phyloP scores from a whole-genome alignment of 169 alveolate genomes.

The Miamiensis avidus region DNA sequence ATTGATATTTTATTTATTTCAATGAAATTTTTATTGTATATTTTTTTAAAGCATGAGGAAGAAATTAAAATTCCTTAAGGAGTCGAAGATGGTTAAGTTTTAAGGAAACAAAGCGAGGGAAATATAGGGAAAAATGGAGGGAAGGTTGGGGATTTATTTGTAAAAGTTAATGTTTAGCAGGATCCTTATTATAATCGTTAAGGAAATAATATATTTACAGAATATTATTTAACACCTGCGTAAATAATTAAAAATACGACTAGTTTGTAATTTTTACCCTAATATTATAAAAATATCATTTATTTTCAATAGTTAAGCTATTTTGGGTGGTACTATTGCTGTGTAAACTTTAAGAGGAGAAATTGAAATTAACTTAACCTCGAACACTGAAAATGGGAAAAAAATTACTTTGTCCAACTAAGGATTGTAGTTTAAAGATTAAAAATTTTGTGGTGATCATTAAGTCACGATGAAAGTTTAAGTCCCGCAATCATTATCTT shows the following conservation, averaged over 20 bases:
- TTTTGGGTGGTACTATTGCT: neutral
- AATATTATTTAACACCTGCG: conserved; percentile 2
- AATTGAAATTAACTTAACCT: neutral
- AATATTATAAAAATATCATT: neutral
- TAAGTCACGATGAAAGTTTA: neutral
- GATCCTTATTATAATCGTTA: conserved; percentile 11
- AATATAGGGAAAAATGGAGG: conserved; percentile 24
- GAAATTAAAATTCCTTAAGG: conserved; percentile 15
- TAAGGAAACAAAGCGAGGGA: conserved; percentile 20
- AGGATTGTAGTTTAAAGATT: neutral
- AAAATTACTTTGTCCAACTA: neutral
- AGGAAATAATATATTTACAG: conserved; percentile 23
- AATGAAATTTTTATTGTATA: no score
- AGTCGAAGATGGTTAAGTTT: conserved; percentile 1
- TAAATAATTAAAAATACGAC: neutral
- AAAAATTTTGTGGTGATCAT: conserved; percentile 21
- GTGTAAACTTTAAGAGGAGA: neutral
- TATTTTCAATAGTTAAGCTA: neutral
- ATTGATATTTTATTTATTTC: no score
- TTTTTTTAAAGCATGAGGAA: neutral
- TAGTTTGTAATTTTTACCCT: conserved; percentile 7
- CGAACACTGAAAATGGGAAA: neutral
- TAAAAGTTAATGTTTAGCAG: conserved; percentile 8
- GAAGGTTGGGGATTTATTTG: conserved; percentile 21
- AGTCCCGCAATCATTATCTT: neutral